Percentiles rank a stretch among this genome's conserved stretches.
phyloP scores from a whole-genome alignment of 106 monocot species.

The Dendrobium catenatum region DNA sequence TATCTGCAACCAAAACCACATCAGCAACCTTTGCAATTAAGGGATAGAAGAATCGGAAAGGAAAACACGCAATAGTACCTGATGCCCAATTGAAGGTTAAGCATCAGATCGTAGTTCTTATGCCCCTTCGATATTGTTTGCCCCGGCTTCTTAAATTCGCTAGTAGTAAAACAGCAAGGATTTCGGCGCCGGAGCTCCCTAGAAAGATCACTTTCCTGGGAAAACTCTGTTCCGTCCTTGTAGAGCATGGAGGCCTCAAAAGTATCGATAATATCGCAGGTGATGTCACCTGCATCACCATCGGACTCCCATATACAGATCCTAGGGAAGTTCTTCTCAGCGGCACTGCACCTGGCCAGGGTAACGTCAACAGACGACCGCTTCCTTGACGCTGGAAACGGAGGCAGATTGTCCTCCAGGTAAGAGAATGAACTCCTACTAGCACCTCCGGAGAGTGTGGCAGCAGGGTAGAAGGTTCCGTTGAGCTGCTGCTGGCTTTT shows the following conservation, averaged over 20 bases:
- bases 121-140: conserved; percentile 72
- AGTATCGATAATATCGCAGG: conserved; percentile 73
- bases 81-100: conserved; percentile 71
- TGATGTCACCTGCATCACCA: conserved; percentile 70
- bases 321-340: conserved; percentile 51
- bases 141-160: conserved; percentile 60
- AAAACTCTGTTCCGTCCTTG: conserved; percentile 14
- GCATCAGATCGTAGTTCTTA: conserved; percentile 80
- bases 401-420: conserved; percentile 3
- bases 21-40: not conserved
- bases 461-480: conserved; percentile 26
- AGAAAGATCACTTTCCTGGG: not conserved
- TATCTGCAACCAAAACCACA: conserved; percentile 33
- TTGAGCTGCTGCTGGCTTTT: conserved; percentile 12
- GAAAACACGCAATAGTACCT: conserved; percentile 7
- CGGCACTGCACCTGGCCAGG: not conserved
- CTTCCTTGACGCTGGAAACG: conserved; percentile 14
- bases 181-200: conserved; percentile 13
- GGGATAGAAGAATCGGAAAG: not conserved
- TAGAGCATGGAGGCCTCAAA: conserved; percentile 52
- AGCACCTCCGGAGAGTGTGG: not conserved
- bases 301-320: conserved; percentile 92
- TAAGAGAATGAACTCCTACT: conserved; percentile 9
- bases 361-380: conserved; percentile 22
- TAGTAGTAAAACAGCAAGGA: conserved; percentile 23